These are phyloP conservation scores for Aspergillus carlsbadensis DNA, from an alignment of 495 filamentous ascomycete species.

Conservation along the genomic window DNA sequence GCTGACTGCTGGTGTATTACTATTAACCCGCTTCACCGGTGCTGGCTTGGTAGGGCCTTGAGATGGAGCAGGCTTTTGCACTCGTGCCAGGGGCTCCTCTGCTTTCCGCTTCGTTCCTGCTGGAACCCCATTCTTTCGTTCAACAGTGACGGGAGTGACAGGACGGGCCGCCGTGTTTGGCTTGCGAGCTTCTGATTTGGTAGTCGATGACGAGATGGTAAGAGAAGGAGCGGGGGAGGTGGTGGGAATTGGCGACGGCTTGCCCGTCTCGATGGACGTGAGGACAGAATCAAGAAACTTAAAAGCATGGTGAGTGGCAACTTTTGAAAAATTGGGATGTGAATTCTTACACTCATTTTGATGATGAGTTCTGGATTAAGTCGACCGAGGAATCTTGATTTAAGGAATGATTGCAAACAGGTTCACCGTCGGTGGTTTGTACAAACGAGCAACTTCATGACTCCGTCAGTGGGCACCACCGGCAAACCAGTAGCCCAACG, in stretches of 20 bases:
- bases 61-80: constrained; percentile 25
- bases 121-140: constrained; percentile 19
- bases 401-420: constrained; percentile 23
- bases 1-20: constrained; percentile 9
- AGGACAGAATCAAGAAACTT: constrained; percentile 61
- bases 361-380: neutral
- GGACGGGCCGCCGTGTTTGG: constrained; percentile 13
- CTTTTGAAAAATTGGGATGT: neutral
- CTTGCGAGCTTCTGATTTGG: constrained; percentile 30
- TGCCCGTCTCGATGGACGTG: constrained; percentile 52
- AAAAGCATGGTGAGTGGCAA: constrained; percentile 23
- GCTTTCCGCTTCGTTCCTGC: constrained; percentile 45
- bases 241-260: constrained; percentile 30
- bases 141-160: constrained; percentile 13
- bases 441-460: constrained; percentile 48
- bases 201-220: constrained; percentile 24
- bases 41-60: constrained; percentile 20
- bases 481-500: constrained; percentile 23
- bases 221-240: constrained; percentile 30
- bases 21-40: constrained; percentile 1
- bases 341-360: constrained; percentile 50
- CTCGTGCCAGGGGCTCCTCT: constrained; percentile 37
- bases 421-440: constrained; percentile 48
- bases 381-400: constrained; percentile 1
- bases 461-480: constrained; percentile 33